These are phyloP conservation scores for Arbutus unedo DNA, from an alignment of 148 eudicot species.

Conservation along the genomic window DNA sequence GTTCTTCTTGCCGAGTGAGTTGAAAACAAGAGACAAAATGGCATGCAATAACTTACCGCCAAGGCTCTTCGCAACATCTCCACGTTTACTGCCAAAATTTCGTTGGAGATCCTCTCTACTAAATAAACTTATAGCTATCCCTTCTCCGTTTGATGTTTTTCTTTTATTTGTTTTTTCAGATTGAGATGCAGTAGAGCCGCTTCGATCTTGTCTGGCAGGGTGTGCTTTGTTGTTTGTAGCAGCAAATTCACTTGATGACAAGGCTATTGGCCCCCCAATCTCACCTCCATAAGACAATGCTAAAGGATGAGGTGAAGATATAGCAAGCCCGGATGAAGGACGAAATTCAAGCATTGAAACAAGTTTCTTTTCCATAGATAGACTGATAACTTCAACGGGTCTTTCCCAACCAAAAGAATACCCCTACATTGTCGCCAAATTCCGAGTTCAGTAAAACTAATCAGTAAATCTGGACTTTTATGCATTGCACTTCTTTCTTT, in stretches of 20 bases:
- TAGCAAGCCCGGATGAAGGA: background rate
- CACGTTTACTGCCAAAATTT: background rate
- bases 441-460: background rate
- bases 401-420: background rate
- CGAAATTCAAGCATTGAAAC: background rate
- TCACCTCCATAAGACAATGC: background rate
- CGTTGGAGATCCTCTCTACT: conserved; percentile 69
- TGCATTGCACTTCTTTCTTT: too few relatives aligned
- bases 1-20: background rate
- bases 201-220: conserved; percentile 18
- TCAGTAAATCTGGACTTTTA: background rate
- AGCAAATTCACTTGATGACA: background rate
- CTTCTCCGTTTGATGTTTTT: conserved; percentile 40
- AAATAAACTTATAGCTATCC: conserved; percentile 68
- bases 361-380: background rate
- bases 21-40: background rate
- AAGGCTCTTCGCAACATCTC: background rate
- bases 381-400: background rate
- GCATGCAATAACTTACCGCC: background rate
- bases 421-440: background rate
- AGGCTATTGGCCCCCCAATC: background rate
- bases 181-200: conserved; percentile 18
- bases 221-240: conserved; percentile 20
- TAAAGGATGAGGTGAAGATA: background rate
- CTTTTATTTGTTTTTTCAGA: conserved; percentile 26